phyloP scores from a whole-genome alignment of 164 flowering plant species.

The Aristolochia californica region DNA sequence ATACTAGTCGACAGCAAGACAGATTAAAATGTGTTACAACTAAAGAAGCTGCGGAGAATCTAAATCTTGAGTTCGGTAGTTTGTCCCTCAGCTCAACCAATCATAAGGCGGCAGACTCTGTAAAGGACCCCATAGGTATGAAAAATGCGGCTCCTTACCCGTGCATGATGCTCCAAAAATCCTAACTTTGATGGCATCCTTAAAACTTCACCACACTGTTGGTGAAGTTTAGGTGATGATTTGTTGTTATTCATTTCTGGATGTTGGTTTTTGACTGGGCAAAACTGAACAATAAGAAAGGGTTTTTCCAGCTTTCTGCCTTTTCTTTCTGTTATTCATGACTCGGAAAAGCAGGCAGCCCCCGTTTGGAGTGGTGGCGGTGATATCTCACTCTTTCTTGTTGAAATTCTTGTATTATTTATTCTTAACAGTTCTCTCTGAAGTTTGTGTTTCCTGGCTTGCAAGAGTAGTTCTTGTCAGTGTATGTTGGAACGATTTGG shows the following conservation, averaged over 20 bases:
- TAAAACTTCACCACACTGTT: neutral
- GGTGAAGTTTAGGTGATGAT: neutral
- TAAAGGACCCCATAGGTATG: slow-evolving; percentile 1
- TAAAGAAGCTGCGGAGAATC: neutral
- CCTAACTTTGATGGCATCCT: slow-evolving; percentile 1
- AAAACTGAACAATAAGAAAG: neutral
- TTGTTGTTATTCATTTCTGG: neutral
- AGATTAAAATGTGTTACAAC: neutral
- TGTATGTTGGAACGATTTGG: too few species aligned
- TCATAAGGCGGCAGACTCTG: neutral
- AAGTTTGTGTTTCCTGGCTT: too few species aligned
- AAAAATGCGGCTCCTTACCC: slow-evolving; percentile 2
- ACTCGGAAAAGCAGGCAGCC: neutral
- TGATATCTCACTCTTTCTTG: neutral
- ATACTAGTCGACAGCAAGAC: neutral
- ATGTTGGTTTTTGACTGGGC: too few species aligned
- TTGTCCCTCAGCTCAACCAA: slow-evolving; percentile 3
- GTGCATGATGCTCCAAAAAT: slow-evolving; percentile 7
- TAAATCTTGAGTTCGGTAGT: slow-evolving; percentile 5
- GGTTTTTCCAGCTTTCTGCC: neutral
- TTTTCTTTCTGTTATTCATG: neutral
- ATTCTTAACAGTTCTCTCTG: neutral
- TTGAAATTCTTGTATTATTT: neutral
- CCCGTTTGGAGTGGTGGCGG: neutral
- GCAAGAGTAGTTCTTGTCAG: too few species aligned